Percentiles rank a stretch among this genome's conserved stretches.
phyloP scores from a whole-genome alignment of 192 early-diverging fungal genomes.

The Allomyces javanicus region DNA sequence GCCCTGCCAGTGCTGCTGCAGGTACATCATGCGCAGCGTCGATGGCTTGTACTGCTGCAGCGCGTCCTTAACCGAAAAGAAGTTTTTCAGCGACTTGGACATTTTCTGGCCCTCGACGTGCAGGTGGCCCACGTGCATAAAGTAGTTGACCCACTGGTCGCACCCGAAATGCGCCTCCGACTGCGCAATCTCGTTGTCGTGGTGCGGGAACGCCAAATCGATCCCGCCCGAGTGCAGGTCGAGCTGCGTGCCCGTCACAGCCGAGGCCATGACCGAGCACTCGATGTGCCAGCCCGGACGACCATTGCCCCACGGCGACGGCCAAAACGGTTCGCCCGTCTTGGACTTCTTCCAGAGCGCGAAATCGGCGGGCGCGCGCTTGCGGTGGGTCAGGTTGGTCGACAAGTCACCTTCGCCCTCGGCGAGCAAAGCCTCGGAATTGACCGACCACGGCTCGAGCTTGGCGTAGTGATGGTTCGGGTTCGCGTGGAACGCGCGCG shows the following conservation, averaged over 20 bases:
- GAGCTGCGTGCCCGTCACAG: constrained; percentile 63
- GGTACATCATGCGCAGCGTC: constrained; percentile 76
- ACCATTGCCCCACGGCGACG: constrained; percentile 78
- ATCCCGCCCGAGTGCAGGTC: constrained; percentile 93
- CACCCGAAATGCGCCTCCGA: constrained; percentile 78
- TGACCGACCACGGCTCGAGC: constrained; percentile 73
- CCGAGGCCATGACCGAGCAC: constrained; percentile 95
- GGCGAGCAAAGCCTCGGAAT: constrained; percentile 46
- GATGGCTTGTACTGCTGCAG: constrained; percentile 56
- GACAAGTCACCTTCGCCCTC: constrained; percentile 84
- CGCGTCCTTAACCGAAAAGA: constrained; percentile 80
- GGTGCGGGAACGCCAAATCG: constrained; percentile 93
- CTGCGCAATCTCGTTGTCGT: constrained; percentile 95
- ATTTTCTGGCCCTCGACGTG: constrained; percentile 93
- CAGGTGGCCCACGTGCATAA: constrained; percentile 87
- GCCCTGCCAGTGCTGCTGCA: constrained; percentile 73
- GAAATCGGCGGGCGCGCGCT: constrained; percentile 64
- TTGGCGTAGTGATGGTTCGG: constrained; percentile 84
- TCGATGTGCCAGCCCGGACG: constrained; percentile 99
- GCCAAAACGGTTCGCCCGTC: constrained; percentile 83
- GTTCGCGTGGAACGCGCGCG: constrained; percentile 54
- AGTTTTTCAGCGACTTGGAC: constrained; percentile 97
- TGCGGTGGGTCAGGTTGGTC: constrained; percentile 31
- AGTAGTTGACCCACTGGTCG: constrained; percentile 98
- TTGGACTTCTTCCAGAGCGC: constrained; percentile 91